A percentile compares a stretch with the other conserved stretches of the same genome.
phyloP scores from a whole-genome alignment of 2,329 filamentous ascomycete genomes.

The Venturia carpophila region DNA sequence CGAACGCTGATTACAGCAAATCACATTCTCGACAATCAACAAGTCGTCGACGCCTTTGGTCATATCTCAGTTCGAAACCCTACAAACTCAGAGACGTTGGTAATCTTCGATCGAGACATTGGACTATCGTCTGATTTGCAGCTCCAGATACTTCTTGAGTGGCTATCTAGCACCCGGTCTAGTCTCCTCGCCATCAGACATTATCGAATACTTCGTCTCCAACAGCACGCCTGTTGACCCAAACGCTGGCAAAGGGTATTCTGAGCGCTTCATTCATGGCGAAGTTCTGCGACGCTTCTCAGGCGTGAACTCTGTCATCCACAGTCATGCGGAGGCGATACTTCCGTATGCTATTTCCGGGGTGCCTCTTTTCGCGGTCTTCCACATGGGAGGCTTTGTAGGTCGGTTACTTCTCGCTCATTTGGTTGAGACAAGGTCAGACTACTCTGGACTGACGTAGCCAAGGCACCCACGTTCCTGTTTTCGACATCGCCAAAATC shows the following conservation, averaged over 20 bases:
- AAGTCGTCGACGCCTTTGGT: constrained; percentile 47
- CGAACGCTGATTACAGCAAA: constrained; percentile 38
- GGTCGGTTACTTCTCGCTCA: constrained; percentile 23
- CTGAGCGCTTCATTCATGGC: constrained; percentile 42
- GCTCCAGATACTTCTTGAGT: constrained; percentile 40
- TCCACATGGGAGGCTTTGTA: constrained; percentile 40
- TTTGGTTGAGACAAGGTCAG: no score
- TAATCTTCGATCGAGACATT: background rate
- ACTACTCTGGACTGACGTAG: constrained; percentile 18
- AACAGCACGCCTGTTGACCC: constrained; percentile 37
- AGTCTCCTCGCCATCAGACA: constrained; percentile 37
- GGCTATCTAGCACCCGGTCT: constrained; percentile 41
- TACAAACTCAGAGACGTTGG: constrained; percentile 21
- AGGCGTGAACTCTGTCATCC: constrained; percentile 35
- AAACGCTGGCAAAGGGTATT: constrained; percentile 33
- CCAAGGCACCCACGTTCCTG: constrained; percentile 25
- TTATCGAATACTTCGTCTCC: constrained; percentile 41
- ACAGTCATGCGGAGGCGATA: constrained; percentile 39
- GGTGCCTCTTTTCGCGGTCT: constrained; percentile 35
- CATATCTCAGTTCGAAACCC: constrained; percentile 49
- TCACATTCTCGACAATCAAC: constrained; percentile 47
- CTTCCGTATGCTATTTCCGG: constrained; percentile 37
- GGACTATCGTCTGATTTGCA: background rate
- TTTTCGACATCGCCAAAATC: constrained; percentile 29
- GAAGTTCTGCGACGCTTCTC: constrained; percentile 40